phyloP scores from a whole-genome alignment of 768 basidiomycete genomes.

The Chalciporus piperatus region DNA sequence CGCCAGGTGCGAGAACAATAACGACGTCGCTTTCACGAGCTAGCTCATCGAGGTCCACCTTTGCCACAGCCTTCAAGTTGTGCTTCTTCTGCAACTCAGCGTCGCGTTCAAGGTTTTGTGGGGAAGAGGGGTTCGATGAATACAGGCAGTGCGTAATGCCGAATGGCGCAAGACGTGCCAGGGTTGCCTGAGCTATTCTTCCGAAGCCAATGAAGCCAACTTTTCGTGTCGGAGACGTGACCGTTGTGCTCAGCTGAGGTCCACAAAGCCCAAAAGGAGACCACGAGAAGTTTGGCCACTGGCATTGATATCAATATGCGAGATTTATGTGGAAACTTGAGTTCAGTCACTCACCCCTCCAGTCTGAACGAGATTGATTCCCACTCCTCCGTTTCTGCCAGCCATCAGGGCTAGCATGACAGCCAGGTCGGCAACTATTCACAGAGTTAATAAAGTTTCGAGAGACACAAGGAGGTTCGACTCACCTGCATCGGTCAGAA shows the following conservation, averaged over 20 bases:
- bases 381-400: constrained; percentile 70
- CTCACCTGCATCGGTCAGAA: constrained; percentile 86
- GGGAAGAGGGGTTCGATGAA: constrained; percentile 52
- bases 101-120: constrained; percentile 39
- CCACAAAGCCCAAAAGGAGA: constrained; percentile 84
- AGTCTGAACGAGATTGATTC: constrained; percentile 59
- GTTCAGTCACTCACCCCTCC: constrained; percentile 53
- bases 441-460: not conserved
- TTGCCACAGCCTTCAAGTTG: constrained; percentile 40
- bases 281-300: constrained; percentile 86
- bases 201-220: constrained; percentile 95
- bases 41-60: constrained; percentile 63
- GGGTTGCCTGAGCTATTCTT: constrained; percentile 84
- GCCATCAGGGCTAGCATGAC: constrained; percentile 96
- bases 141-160: constrained; percentile 77
- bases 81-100: constrained; percentile 35
- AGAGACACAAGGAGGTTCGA: not conserved
- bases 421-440: constrained; percentile 82
- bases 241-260: constrained; percentile 64
- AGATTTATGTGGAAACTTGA: not conserved
- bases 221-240: constrained; percentile 52
- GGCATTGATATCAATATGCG: not conserved
- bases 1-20: constrained; percentile 81
- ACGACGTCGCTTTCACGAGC: constrained; percentile 81
- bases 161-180: constrained; percentile 78